These are phyloP conservation scores for Endoconidiophora laricicola DNA, from an alignment of 2,329 filamentous ascomycete genomes.

Conservation along the genomic window DNA sequence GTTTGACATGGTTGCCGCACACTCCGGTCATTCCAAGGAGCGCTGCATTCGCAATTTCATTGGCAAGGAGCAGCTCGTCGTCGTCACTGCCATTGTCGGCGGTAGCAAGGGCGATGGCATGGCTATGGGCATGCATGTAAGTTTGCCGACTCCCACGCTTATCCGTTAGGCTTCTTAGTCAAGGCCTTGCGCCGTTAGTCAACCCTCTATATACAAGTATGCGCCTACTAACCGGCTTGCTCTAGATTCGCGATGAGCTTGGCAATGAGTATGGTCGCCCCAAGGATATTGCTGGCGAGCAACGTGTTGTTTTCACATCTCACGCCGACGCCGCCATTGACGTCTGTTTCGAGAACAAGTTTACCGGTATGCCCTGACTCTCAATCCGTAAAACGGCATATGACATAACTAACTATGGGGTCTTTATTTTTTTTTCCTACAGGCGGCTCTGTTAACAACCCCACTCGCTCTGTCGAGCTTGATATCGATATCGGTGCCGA, in stretches of 20 bases:
- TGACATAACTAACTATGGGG: background rate
- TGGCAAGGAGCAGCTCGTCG: slow-evolving; percentile 76
- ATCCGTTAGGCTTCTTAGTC: background rate
- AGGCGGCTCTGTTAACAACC: slow-evolving; percentile 25
- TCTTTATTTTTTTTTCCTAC: background rate
- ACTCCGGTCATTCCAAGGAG: slow-evolving; percentile 45
- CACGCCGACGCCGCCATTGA: slow-evolving; percentile 86
- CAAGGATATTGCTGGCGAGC: slow-evolving; percentile 81
- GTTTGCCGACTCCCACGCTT: slow-evolving; percentile 18
- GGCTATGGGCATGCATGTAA: slow-evolving; percentile 81
- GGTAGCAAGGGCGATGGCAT: slow-evolving; percentile 86
- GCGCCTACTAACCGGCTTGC: slow-evolving; percentile 10
- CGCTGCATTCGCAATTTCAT: slow-evolving; percentile 97
- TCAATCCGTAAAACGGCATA: background rate
- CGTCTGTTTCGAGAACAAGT: slow-evolving; percentile 84
- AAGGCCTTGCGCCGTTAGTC: background rate
- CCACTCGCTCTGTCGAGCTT: slow-evolving; percentile 63
- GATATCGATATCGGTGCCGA: slow-evolving; percentile 94
- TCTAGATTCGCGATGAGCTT: slow-evolving; percentile 79
- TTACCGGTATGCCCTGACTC: slow-evolving; percentile 40
- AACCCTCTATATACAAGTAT: no score
- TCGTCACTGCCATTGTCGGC: slow-evolving; percentile 77
- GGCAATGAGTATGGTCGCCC: slow-evolving; percentile 92
- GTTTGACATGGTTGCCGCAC: slow-evolving; percentile 71
- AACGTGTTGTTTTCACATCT: slow-evolving; percentile 84